A percentile compares a stretch with the other conserved stretches of the same genome.
phyloP scores from a whole-genome alignment of 2,329 filamentous ascomycete genomes.

The Talaromyces atroroseus region DNA sequence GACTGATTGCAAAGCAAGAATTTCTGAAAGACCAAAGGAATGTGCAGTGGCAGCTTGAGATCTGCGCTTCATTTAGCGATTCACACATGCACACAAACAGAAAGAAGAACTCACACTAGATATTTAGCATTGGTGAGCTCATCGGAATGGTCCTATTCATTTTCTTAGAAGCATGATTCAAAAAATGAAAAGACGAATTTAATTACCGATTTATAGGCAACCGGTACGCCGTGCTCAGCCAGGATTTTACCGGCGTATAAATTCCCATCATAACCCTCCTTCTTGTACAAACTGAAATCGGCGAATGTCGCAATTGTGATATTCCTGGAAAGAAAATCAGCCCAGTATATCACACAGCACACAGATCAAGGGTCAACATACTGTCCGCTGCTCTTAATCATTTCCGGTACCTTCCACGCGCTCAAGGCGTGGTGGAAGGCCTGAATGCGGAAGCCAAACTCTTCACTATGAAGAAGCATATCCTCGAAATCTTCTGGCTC shows the following conservation, averaged over 20 bases:
- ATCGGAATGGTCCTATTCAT: slow-evolving; percentile 27
- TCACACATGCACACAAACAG: not conserved
- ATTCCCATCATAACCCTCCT: slow-evolving; percentile 59
- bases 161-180: not conserved
- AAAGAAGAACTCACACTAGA: slow-evolving; percentile 24
- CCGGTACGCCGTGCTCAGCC: slow-evolving; percentile 60
- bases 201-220: slow-evolving; percentile 59
- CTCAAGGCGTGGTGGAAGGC: slow-evolving; percentile 68
- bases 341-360: not conserved
- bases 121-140: slow-evolving; percentile 38
- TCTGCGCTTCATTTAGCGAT: not conserved
- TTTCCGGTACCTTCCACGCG: slow-evolving; percentile 61
- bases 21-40: slow-evolving; percentile 57
- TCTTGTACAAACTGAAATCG: slow-evolving; percentile 69
- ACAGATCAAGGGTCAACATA: slow-evolving; percentile 21
- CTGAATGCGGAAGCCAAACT: slow-evolving; percentile 62
- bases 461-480: slow-evolving; percentile 65
- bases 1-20: slow-evolving; percentile 54
- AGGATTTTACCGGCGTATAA: slow-evolving; percentile 63
- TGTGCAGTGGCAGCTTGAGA: slow-evolving; percentile 48
- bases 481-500: slow-evolving; percentile 64
- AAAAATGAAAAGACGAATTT: too few species aligned
- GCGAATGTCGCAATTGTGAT: slow-evolving; percentile 58
- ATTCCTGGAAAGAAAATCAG: slow-evolving; percentile 52
- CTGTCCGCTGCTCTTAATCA: slow-evolving; percentile 26